Evolutionary conservation across 2,329 filamentous ascomycete species (phyloP).

Genomic region (Ophiostoma ips): DNA sequence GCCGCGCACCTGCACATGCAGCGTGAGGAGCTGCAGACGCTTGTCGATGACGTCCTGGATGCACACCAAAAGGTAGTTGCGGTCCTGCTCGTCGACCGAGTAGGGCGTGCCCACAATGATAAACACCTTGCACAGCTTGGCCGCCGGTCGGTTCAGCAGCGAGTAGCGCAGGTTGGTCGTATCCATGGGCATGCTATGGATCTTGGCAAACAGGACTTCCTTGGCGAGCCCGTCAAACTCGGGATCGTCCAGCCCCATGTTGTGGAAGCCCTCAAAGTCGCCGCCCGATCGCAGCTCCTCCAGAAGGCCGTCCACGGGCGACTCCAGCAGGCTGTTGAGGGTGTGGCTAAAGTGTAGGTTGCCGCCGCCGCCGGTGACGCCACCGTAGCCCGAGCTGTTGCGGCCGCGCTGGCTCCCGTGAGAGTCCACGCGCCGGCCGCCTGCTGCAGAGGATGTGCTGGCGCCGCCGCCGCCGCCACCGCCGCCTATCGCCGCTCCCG

Average conservation of each 20-base stretch:
- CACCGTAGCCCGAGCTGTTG: conserved; percentile 32
- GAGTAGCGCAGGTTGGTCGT: conserved; percentile 48
- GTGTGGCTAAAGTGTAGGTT: conserved; percentile 28
- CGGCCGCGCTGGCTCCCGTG: conserved; percentile 54
- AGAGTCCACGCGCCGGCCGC: conserved; percentile 55
- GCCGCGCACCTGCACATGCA: conserved; percentile 35
- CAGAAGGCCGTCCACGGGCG: conserved; percentile 53
- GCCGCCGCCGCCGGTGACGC: conserved; percentile 7
- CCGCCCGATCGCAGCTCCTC: conserved; percentile 51
- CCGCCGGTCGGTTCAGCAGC: conserved; percentile 36
- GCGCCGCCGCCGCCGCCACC: conserved; percentile 13
- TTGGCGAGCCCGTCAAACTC: conserved; percentile 56
- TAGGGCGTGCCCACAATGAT: conserved; percentile 48
- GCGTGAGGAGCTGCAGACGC: conserved; percentile 50
- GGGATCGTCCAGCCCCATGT: conserved; percentile 59
- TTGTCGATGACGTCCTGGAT: conserved; percentile 57
- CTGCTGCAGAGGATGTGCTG: conserved; percentile 4
- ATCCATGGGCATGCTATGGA: conserved; percentile 52
- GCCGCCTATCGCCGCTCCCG: conserved; percentile 24
- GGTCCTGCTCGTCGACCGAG: conserved; percentile 37
- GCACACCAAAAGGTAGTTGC: conserved; percentile 47
- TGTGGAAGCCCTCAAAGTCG: conserved; percentile 54
- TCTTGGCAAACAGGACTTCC: conserved; percentile 57
- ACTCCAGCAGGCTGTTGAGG: conserved; percentile 51
- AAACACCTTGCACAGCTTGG: conserved; percentile 48